A percentile compares a stretch with the other conserved stretches of the same genome.
phyloP scores from a whole-genome alignment of 2,329 filamentous ascomycete species.

The Paraphaeosphaeria sporulosa region DNA sequence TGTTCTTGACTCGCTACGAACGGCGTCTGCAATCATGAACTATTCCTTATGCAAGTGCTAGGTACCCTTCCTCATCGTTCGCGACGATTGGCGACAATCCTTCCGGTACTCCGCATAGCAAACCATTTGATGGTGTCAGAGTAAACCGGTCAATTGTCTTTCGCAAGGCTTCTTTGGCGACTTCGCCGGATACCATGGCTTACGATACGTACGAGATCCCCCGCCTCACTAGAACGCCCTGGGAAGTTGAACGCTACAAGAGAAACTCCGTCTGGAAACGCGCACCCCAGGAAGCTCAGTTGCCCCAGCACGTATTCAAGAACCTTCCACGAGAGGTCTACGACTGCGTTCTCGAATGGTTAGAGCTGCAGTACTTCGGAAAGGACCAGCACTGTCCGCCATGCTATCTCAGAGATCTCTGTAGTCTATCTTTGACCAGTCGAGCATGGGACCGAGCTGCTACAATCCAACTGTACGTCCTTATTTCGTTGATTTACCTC shows the following conservation, averaged over 20 bases:
- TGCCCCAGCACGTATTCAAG: slow-evolving; percentile 51
- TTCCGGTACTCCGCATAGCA: background rate
- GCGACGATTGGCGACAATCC: background rate
- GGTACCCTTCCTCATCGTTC: background rate
- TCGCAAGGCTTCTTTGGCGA: slow-evolving; percentile 10
- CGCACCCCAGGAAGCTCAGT: slow-evolving; percentile 20
- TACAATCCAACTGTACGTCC: slow-evolving; percentile 58
- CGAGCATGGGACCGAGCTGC: slow-evolving; percentile 64
- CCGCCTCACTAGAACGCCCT: slow-evolving; percentile 45
- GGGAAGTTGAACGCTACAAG: slow-evolving; percentile 48
- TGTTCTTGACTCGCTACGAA: background rate
- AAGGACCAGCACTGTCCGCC: slow-evolving; percentile 55
- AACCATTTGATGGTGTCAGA: background rate
- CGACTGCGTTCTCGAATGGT: slow-evolving; percentile 61
- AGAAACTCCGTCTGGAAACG: slow-evolving; percentile 42
- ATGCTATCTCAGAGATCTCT: slow-evolving; percentile 63
- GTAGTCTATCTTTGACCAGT: slow-evolving; percentile 61
- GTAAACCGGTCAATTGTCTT: slow-evolving; percentile 8
- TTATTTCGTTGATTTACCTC: slow-evolving; percentile 41
- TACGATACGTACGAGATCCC: slow-evolving; percentile 24
- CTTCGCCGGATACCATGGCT: background rate
- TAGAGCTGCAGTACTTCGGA: slow-evolving; percentile 54
- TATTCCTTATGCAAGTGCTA: background rate
- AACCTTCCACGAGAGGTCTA: slow-evolving; percentile 63
- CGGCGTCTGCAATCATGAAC: background rate